Evolutionary conservation across 768 basidiomycete species (phyloP), one percentile per base, ranked within the genome.

Genomic region (Cystobasidium tubakii): DNA sequence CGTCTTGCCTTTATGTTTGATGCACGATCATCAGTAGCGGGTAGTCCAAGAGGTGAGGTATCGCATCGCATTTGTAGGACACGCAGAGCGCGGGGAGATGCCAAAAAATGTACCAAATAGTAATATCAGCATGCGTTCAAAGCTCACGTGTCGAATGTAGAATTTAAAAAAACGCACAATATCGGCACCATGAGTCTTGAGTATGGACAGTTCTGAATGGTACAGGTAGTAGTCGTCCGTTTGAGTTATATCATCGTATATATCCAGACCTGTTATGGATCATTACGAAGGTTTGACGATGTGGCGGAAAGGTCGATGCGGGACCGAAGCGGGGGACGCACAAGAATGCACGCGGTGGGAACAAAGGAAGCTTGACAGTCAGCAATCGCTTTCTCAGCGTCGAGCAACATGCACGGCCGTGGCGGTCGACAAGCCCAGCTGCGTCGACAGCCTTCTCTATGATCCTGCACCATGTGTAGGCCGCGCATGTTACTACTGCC

Each of bases 161-260:
- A n/a, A n/a, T n/a, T n/a, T n/a, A n/a, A n/a, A 33, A 29, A 84
- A 82, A 34, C 82, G 82, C 21, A 89, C 89, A 65, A 99, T 93
- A 39, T 92, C 88, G 55, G 85, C 83, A 1, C 87, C 88, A 75
- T 90, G 84, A 29, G 80, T 83, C 81, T 87, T 88, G 75, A 98
- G 83, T 73, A 99, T 90, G 74, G 88, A 85, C 79, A 95, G 88
- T 81, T 98, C 96, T 0, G 91, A 90, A 1, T 84, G 82, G 81
- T 94, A 99, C 42, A 93, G 84, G 80, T 98, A 98, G 80, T 99
- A 99, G 0, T 66, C 77, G 78, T 92, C 89, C 0, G 85, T 88
- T 33, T 86, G 89, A 1, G 92, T 92, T 62, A 94, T 90, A 44
- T 86, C 84, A 82, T 94, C 92, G 82, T 92, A 95, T 19, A 93